Evolutionary conservation across 2,329 filamentous ascomycete species (phyloP), one percentile per base, ranked within the genome.

Genomic region (Ophiosphaerella korrae): DNA sequence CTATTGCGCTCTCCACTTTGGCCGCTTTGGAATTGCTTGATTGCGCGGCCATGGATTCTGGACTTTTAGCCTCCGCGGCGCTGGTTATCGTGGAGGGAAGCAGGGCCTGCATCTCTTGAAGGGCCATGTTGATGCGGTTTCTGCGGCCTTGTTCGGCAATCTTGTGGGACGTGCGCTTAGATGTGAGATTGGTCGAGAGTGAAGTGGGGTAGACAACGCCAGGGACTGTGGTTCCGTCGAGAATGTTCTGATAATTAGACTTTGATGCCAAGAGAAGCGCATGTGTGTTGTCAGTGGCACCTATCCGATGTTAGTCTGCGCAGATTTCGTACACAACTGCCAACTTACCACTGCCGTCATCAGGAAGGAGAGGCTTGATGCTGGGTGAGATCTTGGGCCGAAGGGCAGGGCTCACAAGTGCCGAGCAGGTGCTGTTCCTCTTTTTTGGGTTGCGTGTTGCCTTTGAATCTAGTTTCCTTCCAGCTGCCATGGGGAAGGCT

Each of bases 161-260:
- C 75, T 99, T 99, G 78, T 99, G 94, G 37, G 92, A 96, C 2
- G 94, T 97, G 45, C 93, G 88, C 78, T 99, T 99, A 3, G 92
- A 96, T 0, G 92, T 97, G 23, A 99, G 78, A 59, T 96, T 96
- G 18, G 92, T 95, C 6, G 92, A 96, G 36, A 99, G 81, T 44
- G 92, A 90, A 62, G 89, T 91, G 0, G 93, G 92, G 63, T 97
- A 97, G 1, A 88, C 89, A 11, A 97, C 88, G 11, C 93, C 93
- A 0, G 92, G 92, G 1, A 97, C 85, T 48, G 88, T 87, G 43
- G 92, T 97, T 42, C 94, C 94, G 71, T 97, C 94, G 9, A 99
- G 77, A 33, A 99, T 94, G 64, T 97, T 96, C 67, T 97, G 93
- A 67, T 99, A 99, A 68, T 99, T 99, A 2, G 93, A 97, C 72